Percentiles rank a stretch among this genome's conserved stretches.
These are phyloP conservation scores for Teratosphaeria nubilosa DNA, from an alignment of 2,329 filamentous ascomycete genomes.

Conservation along the genomic window DNA sequence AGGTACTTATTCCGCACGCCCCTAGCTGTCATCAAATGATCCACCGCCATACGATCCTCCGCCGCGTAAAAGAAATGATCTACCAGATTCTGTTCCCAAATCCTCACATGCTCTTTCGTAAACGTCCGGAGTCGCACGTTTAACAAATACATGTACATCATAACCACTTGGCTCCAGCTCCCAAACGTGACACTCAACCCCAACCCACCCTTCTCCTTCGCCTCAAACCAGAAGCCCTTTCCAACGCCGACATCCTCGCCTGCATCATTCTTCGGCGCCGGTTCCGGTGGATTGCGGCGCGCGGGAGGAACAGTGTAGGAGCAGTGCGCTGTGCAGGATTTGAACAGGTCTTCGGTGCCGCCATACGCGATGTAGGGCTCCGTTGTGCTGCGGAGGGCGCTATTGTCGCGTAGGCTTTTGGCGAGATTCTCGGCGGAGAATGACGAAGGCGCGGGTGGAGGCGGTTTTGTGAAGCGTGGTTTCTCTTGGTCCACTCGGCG, in stretches of 20 bases:
- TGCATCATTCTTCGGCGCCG: conserved; percentile 60
- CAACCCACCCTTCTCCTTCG: conserved; percentile 37
- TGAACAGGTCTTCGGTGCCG: conserved; percentile 68
- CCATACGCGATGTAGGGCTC: conserved; percentile 72
- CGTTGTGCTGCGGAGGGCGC: conserved; percentile 32
- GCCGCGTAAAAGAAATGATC: conserved; percentile 93
- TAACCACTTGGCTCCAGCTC: conserved; percentile 91
- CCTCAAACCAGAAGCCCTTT: conserved; percentile 67
- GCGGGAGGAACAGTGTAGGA: conserved; percentile 66
- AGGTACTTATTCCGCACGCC: conserved; percentile 50
- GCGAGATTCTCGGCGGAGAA: conserved; percentile 14
- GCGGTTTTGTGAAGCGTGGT: conserved; percentile 1
- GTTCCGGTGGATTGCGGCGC: conserved; percentile 49
- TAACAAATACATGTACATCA: conserved; percentile 90
- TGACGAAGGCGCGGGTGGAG: conserved; percentile 5
- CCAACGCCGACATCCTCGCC: conserved; percentile 76
- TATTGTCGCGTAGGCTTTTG: conserved; percentile 12
- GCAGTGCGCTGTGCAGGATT: conserved; percentile 61
- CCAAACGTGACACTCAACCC: conserved; percentile 78
- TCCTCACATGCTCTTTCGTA: conserved; percentile 53
- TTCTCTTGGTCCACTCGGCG: not conserved
- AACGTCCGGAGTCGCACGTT: conserved; percentile 74
- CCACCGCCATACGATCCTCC: conserved; percentile 71
- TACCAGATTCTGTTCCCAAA: conserved; percentile 81
- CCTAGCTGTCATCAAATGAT: conserved; percentile 56